phyloP scores from a whole-genome alignment of 1,139 yeast genomes.

The Hemisphaericaspora xylofermentans region DNA sequence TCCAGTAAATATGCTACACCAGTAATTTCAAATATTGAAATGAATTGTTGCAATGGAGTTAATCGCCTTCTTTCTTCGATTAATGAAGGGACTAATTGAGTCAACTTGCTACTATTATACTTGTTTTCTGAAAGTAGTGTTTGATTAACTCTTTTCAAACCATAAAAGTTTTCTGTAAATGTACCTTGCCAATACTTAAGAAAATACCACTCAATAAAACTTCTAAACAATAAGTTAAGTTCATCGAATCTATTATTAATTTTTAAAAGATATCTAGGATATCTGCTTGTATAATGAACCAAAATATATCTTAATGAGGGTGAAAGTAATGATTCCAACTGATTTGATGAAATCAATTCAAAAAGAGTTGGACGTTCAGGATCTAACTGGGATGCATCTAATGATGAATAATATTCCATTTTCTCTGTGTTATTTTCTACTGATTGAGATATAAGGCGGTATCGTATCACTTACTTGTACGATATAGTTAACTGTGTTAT shows the following conservation, averaged over 20 bases:
- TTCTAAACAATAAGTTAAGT: conserved; percentile 59
- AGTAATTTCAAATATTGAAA: conserved; percentile 61
- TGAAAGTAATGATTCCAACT: conserved; percentile 72
- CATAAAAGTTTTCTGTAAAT: conserved; percentile 91
- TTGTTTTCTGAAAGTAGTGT: conserved; percentile 34
- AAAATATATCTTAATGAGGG: conserved; percentile 82
- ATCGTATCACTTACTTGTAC: too few species aligned
- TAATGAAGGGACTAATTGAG: conserved; percentile 47
- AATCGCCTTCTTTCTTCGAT: conserved; percentile 58
- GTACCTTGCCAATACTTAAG: conserved; percentile 77
- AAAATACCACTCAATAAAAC: conserved; percentile 73
- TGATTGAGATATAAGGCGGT: too few species aligned
- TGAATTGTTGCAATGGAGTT: conserved; percentile 52
- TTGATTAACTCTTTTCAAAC: conserved; percentile 64
- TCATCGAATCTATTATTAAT: conserved; percentile 77
- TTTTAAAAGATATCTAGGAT: conserved; percentile 67
- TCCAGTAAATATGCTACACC: conserved; percentile 69
- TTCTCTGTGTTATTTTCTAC: background rate
- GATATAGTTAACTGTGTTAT: too few species aligned
- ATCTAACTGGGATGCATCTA: conserved; percentile 75
- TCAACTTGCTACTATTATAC: conserved; percentile 34
- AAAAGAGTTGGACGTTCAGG: conserved; percentile 78
- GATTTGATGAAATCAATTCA: conserved; percentile 78
- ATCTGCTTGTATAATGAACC: conserved; percentile 76
- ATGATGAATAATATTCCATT: conserved; percentile 83